Conservation (phyloP, 1,284 basidiomycete species). For the Schizopora paradoxa region DNA sequence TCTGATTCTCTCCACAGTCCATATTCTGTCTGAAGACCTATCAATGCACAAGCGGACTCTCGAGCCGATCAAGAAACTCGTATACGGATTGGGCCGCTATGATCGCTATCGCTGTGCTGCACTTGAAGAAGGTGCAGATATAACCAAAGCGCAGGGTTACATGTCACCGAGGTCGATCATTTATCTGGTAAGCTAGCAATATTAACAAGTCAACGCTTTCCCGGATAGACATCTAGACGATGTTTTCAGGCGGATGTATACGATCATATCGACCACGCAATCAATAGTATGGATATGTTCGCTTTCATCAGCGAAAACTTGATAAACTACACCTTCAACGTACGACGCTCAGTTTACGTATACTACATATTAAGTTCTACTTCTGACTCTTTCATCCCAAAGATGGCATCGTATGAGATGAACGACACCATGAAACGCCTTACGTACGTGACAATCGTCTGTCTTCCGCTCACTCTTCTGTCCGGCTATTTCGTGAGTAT, state of each 20-base stretch:
- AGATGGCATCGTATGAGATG: constrained; percentile 66
- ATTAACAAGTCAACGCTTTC: too few relatives aligned
- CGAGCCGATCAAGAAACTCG: constrained; percentile 22
- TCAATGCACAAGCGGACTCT: constrained; percentile 25
- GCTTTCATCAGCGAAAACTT: constrained; percentile 62
- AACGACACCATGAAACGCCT: constrained; percentile 61
- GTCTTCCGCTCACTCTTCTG: constrained; percentile 61
- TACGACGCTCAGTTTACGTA: constrained; percentile 24
- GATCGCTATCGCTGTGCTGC: constrained; percentile 24
- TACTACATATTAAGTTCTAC: constrained; percentile 5
- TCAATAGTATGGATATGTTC: constrained; percentile 63
- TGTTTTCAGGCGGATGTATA: constrained; percentile 65
- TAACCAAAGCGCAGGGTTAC: constrained; percentile 19
- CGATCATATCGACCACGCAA: constrained; percentile 64
- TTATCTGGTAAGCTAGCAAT: constrained; percentile 31
- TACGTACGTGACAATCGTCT: constrained; percentile 61
- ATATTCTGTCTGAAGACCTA: constrained; percentile 27
- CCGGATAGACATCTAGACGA: too few relatives aligned
- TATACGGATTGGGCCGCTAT: constrained; percentile 25
- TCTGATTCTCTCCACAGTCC: constrained; percentile 17
- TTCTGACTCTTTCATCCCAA: constrained; percentile 6
- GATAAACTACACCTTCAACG: constrained; percentile 63
- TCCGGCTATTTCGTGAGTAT: constrained; percentile 62
- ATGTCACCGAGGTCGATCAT: constrained; percentile 25
- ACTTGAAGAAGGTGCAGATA: constrained; percentile 11